phyloP scores from a whole-genome alignment of 257 asterid genomes.

The Ballota nigra region DNA sequence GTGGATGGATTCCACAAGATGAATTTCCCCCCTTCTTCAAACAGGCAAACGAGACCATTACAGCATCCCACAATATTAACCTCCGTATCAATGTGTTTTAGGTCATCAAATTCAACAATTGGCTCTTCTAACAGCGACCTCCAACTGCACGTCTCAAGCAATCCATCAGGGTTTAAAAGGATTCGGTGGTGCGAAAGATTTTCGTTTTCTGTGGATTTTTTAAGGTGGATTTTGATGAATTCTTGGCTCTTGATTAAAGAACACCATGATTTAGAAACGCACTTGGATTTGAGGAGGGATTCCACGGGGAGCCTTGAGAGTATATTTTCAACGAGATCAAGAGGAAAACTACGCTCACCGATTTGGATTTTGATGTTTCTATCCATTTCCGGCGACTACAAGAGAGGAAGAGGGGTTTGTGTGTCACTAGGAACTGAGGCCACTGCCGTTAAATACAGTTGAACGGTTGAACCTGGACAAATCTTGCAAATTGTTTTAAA shows the following conservation, averaged over 20 bases:
- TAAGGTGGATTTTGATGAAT: not conserved
- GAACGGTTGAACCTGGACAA: too few species aligned
- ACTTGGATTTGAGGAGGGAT: not conserved
- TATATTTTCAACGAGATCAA: not conserved
- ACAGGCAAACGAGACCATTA: slow-evolving; percentile 43
- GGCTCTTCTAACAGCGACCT: not conserved
- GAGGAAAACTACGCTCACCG: not conserved
- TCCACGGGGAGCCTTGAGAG: not conserved
- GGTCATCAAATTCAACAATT: not conserved
- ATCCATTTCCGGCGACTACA: too few species aligned
- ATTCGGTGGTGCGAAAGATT: not conserved
- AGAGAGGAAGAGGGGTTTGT: too few species aligned
- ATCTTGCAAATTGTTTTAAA: too few species aligned
- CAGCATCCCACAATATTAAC: not conserved
- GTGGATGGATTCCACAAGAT: slow-evolving; percentile 38
- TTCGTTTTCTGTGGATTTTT: not conserved
- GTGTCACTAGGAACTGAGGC: too few species aligned
- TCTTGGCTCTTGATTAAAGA: not conserved
- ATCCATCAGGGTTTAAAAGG: not conserved
- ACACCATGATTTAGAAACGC: not conserved
- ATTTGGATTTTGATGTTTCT: not conserved
- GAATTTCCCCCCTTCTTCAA: not conserved
- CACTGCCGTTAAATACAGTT: too few species aligned
- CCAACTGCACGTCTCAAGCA: not conserved
- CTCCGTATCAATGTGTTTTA: not conserved